Evolutionary conservation across 2,329 filamentous ascomycete species (phyloP).

Genomic region (Pyricularia sp.): DNA sequence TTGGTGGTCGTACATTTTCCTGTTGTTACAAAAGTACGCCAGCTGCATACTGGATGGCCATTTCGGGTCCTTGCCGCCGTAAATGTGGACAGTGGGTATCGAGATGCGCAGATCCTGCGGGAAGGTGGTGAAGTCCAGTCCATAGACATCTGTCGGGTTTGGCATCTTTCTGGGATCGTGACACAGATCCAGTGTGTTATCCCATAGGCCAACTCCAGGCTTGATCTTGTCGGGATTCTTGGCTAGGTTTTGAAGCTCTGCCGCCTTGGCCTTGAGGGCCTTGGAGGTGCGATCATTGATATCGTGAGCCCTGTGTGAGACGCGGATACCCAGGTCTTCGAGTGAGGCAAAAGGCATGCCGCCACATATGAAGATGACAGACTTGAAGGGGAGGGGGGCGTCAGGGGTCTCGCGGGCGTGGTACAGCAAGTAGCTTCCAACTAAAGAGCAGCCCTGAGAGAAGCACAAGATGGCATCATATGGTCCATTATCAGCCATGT

Average conservation of each 20-base stretch:
- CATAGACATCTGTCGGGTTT: constrained; percentile 19
- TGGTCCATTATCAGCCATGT: constrained; percentile 22
- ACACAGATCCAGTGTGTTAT: constrained; percentile 19
- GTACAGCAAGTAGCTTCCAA: constrained; percentile 29
- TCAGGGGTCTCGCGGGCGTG: constrained; percentile 22
- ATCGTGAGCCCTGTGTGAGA: constrained; percentile 21
- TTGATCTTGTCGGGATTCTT: constrained; percentile 16
- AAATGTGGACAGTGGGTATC: constrained; percentile 26
- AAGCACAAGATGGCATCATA: constrained; percentile 27
- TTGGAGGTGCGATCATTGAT: constrained; percentile 17
- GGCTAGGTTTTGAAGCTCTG: constrained; percentile 15
- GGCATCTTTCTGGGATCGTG: constrained; percentile 20
- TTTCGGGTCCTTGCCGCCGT: constrained; percentile 25
- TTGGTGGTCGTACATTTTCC: constrained; percentile 23
- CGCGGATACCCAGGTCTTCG: constrained; percentile 22
- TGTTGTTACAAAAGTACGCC: constrained; percentile 21
- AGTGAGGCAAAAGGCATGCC: constrained; percentile 24
- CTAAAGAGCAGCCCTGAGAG: constrained; percentile 27
- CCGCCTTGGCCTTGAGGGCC: constrained; percentile 17
- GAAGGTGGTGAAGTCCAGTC: constrained; percentile 22
- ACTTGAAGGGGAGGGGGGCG: constrained; percentile 23
- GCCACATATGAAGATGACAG: constrained; percentile 30
- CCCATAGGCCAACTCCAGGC: constrained; percentile 23
- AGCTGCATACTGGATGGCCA: constrained; percentile 25
- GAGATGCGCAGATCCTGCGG: constrained; percentile 19